Evolutionary conservation across 306 rosid species (phyloP).

Genomic region (Sesbania bispinosa): DNA sequence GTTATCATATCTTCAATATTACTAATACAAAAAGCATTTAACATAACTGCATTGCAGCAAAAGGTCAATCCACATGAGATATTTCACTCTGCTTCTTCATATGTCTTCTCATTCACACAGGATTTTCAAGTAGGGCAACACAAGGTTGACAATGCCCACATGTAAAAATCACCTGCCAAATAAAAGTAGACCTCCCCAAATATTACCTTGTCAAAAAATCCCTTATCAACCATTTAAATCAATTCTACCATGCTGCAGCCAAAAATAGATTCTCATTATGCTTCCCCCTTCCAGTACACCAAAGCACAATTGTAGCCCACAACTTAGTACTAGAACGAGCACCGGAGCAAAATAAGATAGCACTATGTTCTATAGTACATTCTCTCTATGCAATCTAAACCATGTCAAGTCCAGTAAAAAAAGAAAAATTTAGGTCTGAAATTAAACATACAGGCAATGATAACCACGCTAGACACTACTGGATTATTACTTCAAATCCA

Average conservation of each 20-base stretch:
- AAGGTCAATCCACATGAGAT: neutral
- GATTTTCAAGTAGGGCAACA: neutral
- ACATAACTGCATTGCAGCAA: neutral
- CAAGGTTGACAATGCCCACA: neutral
- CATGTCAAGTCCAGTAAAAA: neutral
- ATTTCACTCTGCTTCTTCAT: neutral
- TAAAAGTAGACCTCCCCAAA: neutral
- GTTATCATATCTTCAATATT: neutral
- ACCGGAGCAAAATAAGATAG: neutral
- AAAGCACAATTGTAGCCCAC: neutral
- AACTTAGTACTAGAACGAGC: neutral
- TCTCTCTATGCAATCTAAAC: neutral
- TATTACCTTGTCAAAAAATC: neutral
- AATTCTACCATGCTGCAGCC: neutral
- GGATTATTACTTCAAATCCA: neutral
- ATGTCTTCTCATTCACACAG: neutral
- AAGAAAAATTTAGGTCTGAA: neutral
- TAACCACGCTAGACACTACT: neutral
- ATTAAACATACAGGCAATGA: neutral
- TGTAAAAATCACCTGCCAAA: neutral
- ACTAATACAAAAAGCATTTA: neutral
- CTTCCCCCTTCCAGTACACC: conserved; percentile 16
- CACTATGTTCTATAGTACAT: neutral
- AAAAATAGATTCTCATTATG: neutral
- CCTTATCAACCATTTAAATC: neutral